Conservation (phyloP, 495 filamentous ascomycete species). For the Rhypophila decipiens region DNA sequence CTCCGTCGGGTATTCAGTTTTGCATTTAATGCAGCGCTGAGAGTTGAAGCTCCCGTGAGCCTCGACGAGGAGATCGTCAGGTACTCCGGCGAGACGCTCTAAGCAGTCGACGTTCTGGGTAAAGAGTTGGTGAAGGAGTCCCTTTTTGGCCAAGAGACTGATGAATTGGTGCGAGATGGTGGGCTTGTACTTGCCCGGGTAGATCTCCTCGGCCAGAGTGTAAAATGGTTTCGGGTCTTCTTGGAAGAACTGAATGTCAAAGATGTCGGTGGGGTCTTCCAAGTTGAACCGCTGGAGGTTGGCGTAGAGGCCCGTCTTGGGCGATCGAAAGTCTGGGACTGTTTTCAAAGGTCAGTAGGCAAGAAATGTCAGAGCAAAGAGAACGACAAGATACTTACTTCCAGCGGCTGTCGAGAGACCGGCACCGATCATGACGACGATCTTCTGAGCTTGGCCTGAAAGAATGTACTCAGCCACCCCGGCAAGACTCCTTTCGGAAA, state of each 20-base stretch:
- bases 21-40: conserved; percentile 88
- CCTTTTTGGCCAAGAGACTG: conserved; percentile 62
- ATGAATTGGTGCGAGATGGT: conserved; percentile 86
- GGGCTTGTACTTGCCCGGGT: conserved; percentile 84
- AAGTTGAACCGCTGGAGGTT: conserved; percentile 80
- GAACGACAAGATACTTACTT: conserved; percentile 32
- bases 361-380: not conserved
- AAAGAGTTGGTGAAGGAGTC: conserved; percentile 75
- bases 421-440: conserved; percentile 76
- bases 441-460: conserved; percentile 53
- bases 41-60: conserved; percentile 92
- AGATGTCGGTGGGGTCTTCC: conserved; percentile 70
- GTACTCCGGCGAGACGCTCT: conserved; percentile 81
- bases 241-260: conserved; percentile 84
- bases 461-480: conserved; percentile 72
- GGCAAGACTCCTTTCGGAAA: conserved; percentile 60
- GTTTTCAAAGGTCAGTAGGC: conserved; percentile 24
- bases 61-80: conserved; percentile 74
- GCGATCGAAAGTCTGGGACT: conserved; percentile 72
- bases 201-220: conserved; percentile 79
- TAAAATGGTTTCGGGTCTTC: conserved; percentile 87
- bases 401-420: conserved; percentile 56
- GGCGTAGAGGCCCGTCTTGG: conserved; percentile 70
- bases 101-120: conserved; percentile 98
- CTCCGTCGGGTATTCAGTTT: conserved; percentile 58